These are phyloP conservation scores for Sicyos baderoa DNA, from an alignment of 306 rosid genomes.

Conservation along the genomic window DNA sequence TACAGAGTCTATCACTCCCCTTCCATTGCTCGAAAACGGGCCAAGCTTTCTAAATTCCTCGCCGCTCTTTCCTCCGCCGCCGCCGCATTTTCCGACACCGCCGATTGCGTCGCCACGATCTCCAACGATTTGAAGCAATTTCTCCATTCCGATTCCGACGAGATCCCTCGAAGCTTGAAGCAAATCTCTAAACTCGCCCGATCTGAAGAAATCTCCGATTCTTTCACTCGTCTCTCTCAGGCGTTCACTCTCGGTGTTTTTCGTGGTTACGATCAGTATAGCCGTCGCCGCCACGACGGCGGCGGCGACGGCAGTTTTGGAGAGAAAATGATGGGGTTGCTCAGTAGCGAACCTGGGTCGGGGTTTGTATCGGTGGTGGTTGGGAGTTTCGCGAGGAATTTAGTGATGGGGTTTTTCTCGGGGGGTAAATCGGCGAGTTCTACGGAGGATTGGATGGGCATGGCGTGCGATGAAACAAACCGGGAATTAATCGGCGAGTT, in stretches of 20 bases:
- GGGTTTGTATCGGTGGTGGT: slow-evolving; percentile 68
- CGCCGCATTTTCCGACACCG: slow-evolving; percentile 52
- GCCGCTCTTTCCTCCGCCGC: slow-evolving; percentile 48
- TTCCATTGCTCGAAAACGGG: slow-evolving; percentile 43
- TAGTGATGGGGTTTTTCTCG: slow-evolving; percentile 45
- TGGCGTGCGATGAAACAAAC: slow-evolving; percentile 39
- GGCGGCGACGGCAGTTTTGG: slow-evolving; percentile 18
- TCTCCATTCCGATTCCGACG: slow-evolving; percentile 56
- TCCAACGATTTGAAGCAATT: slow-evolving; percentile 62
- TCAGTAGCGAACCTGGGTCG: slow-evolving; percentile 50
- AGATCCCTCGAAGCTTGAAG: slow-evolving; percentile 57
- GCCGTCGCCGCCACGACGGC: slow-evolving; percentile 2
- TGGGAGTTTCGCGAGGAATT: slow-evolving; percentile 78
- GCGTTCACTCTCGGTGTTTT: slow-evolving; percentile 48
- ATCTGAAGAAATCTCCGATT: slow-evolving; percentile 49
- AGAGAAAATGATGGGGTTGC: slow-evolving; percentile 45
- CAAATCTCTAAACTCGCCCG: slow-evolving; percentile 60
- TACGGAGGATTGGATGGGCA: slow-evolving; percentile 38
- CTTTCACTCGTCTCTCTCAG: slow-evolving; percentile 41
- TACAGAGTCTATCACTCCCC: slow-evolving; percentile 51
- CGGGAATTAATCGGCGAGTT: slow-evolving; percentile 53
- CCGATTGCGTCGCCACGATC: slow-evolving; percentile 50
- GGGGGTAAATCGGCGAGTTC: slow-evolving; percentile 27
- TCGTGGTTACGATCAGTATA: slow-evolving; percentile 34
- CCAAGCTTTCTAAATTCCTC: slow-evolving; percentile 42